Percentiles rank a stretch among this genome's conserved stretches.
Conservation (phyloP, 2,329 filamentous ascomycete genomes). For the Fusarium domesticum region DNA sequence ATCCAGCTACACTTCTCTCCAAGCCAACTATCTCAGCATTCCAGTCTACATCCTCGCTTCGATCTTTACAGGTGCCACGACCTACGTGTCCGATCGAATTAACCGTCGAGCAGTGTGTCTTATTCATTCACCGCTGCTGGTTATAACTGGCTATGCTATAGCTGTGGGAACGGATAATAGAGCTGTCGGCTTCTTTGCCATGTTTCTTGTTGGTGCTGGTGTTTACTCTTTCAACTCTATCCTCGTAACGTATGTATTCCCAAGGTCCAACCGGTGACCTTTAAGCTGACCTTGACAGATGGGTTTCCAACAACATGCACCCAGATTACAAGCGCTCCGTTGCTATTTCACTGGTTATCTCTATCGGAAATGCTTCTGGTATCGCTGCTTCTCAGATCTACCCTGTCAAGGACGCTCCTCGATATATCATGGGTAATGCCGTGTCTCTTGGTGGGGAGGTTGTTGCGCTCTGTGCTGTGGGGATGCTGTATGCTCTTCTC, state of each 20-base stretch:
- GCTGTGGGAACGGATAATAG: conserved; percentile 25
- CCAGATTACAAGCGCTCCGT: conserved; percentile 48
- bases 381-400: conserved; percentile 48
- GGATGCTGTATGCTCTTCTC: conserved; percentile 27
- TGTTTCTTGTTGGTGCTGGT: conserved; percentile 23
- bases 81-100: conserved; percentile 24
- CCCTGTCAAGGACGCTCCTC: conserved; percentile 17
- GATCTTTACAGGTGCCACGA: conserved; percentile 13
- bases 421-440: conserved; percentile 32
- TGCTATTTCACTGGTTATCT: conserved; percentile 45
- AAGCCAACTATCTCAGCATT: conserved; percentile 37
- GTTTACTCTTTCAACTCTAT: conserved; percentile 15
- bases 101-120: conserved; percentile 23
- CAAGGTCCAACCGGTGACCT: accelerated
- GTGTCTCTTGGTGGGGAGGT: conserved; percentile 30
- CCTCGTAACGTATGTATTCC: conserved; percentile 14
- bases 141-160: conserved; percentile 32
- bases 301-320: conserved; percentile 47
- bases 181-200: conserved; percentile 25
- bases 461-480: conserved; percentile 25
- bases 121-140: conserved; percentile 14
- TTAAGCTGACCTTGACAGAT: conserved; percentile 38
- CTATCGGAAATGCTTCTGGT: conserved; percentile 47
- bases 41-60: conserved; percentile 32
- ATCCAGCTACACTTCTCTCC: conserved; percentile 21